Percentiles rank a stretch among this genome's conserved stretches.
Evolutionary conservation across 257 asterid species (phyloP).

Genomic region (Scutellaria baicalensis): DNA sequence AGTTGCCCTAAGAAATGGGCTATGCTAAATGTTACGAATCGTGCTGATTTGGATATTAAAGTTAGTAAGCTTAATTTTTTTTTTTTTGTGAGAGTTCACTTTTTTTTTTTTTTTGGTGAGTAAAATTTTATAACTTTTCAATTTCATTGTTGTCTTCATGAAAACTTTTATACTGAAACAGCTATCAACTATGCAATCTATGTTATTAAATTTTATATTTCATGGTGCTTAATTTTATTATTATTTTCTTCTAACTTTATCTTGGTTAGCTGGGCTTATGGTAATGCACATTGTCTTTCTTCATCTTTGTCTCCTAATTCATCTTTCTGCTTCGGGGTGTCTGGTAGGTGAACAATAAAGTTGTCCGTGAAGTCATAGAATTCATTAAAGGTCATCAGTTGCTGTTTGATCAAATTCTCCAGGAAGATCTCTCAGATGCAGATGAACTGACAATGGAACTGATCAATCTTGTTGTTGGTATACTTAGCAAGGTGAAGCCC

Average conservation of each 20-base stretch:
- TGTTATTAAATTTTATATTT: not conserved
- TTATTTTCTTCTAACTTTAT: not conserved
- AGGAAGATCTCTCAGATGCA: constrained; percentile 62
- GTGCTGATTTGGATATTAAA: too few relatives aligned
- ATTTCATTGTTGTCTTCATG: not conserved
- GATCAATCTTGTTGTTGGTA: constrained; percentile 66
- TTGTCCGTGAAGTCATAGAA: constrained; percentile 80
- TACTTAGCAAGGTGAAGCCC: constrained; percentile 74
- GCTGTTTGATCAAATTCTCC: constrained; percentile 86
- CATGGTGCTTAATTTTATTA: not conserved
- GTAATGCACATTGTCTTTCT: not conserved
- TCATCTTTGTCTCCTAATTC: not conserved
- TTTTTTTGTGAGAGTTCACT: not conserved
- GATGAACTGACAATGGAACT: constrained; percentile 77
- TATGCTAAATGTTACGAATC: too few relatives aligned
- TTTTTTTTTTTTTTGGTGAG: not conserved
- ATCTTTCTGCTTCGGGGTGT: constrained; percentile 10
- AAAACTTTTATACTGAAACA: not conserved
- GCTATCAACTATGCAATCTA: not conserved
- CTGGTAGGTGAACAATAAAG: constrained; percentile 81
- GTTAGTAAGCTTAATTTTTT: not conserved
- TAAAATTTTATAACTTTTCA: not conserved
- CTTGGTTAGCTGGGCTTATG: not conserved
- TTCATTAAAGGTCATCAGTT: constrained; percentile 71
- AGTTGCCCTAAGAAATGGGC: not conserved